phyloP scores from a whole-genome alignment of 1,139 yeast genomes.

The Debaryomyces fabryi region DNA sequence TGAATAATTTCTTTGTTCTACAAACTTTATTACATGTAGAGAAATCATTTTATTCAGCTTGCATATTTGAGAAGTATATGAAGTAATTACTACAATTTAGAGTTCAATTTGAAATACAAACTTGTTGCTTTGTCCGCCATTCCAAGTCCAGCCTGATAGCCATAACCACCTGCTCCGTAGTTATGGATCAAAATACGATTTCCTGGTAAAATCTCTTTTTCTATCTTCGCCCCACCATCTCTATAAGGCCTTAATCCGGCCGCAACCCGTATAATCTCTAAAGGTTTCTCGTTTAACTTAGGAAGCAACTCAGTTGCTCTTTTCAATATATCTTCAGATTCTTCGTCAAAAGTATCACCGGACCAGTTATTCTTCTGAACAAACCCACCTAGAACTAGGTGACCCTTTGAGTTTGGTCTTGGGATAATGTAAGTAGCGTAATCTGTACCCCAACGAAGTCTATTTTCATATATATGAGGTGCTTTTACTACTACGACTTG shows the following conservation, averaged over 20 bases:
- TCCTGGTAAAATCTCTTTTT: slow-evolving; percentile 38
- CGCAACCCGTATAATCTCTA: slow-evolving; percentile 53
- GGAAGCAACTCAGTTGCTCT: too few relatives aligned
- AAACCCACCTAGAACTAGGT: too few relatives aligned
- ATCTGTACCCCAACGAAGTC: too few relatives aligned
- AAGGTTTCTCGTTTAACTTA: background rate
- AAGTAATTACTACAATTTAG: background rate
- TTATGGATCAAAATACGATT: slow-evolving; percentile 51
- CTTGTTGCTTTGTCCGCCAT: slow-evolving; percentile 32
- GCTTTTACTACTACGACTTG: too few relatives aligned
- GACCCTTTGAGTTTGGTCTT: too few relatives aligned
- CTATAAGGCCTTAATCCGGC: slow-evolving; percentile 59
- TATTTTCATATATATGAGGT: too few relatives aligned
- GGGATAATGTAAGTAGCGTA: too few relatives aligned
- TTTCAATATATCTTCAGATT: too few relatives aligned
- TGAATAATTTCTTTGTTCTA: background rate
- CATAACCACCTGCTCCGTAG: slow-evolving; percentile 63
- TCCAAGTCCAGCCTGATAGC: slow-evolving; percentile 68
- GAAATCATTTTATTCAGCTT: background rate
- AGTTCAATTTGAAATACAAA: background rate
- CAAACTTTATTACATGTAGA: background rate
- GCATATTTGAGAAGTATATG: background rate
- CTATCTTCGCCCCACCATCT: slow-evolving; percentile 61
- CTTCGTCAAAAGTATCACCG: too few relatives aligned
- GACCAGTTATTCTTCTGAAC: too few relatives aligned